phyloP scores from a whole-genome alignment of 495 filamentous ascomycete genomes.

The Penicillium psychrofluorescens region DNA sequence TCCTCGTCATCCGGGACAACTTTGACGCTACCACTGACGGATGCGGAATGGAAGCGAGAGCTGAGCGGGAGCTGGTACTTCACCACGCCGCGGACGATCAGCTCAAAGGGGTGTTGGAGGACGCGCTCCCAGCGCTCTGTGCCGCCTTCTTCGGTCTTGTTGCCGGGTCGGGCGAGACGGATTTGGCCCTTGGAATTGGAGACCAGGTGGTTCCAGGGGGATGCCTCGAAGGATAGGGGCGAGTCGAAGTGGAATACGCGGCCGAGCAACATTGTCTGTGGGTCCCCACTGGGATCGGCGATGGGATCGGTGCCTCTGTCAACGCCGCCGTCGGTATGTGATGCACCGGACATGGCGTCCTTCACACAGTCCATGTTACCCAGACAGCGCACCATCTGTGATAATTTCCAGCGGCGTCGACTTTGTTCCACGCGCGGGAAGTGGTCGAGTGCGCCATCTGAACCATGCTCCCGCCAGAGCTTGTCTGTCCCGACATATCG shows the following conservation, averaged over 20 bases:
- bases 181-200: constrained; percentile 74
- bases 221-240: constrained; percentile 77
- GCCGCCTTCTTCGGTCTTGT: constrained; percentile 79
- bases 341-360: constrained; percentile 6
- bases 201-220: constrained; percentile 62
- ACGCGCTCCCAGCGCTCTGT: constrained; percentile 88
- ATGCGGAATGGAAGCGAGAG: constrained; percentile 50
- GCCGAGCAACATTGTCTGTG: constrained; percentile 83
- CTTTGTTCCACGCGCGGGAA: constrained; percentile 32
- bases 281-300: constrained; percentile 53
- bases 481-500: constrained; percentile 73
- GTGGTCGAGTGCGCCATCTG: constrained; percentile 9
- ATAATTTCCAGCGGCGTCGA: constrained; percentile 25
- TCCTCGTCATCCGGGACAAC: constrained; percentile 42
- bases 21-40: constrained; percentile 43
- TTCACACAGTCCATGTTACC: constrained; percentile 15
- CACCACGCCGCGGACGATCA: constrained; percentile 83
- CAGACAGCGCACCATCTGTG: constrained; percentile 23
- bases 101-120: constrained; percentile 80
- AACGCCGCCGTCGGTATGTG: constrained; percentile 29
- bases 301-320: constrained; percentile 71
- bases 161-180: constrained; percentile 74
- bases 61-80: constrained; percentile 84
- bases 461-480: constrained; percentile 57
- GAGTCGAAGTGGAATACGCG: constrained; percentile 82